Base-by-base conservation (phyloP, 2,329 filamentous ascomycete genomes). In the Penicillium fuscoglaucum region DNA sequence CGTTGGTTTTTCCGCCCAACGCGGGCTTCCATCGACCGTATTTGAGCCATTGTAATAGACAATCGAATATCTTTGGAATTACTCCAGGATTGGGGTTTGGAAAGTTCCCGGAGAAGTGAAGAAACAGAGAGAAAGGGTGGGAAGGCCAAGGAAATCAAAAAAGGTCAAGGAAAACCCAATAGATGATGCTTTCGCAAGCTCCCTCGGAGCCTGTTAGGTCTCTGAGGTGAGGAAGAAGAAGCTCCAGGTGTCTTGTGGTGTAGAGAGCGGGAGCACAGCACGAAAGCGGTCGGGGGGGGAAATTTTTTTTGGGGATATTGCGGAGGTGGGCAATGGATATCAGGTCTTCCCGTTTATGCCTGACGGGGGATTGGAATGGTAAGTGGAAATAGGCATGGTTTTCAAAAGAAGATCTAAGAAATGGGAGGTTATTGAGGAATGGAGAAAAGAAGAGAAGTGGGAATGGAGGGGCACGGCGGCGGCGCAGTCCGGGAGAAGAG, bases 1-100 rank as follows among this genome's bases (percentile, higher is more conserved):
- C 79, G 77, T 73, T 81, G 79, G 68, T 81, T 81, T 68, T 74
- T 78, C 61, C 76, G 73, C 52, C 79, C 79, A 58, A 73, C 76
- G 31, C 79, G 78, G 64, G 79, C 75, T 66, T 79, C 78, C 76
- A 80, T 80, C 51, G 75, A 74, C 53, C 75, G 75, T 59, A 69
- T 70, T 59, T 76, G 76, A 52, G 76, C 75, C 72, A 78, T 76
- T 72, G 69, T 68, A 33, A 66, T 60, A 45, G 55, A 45, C 57
- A 63, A 59, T 51, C 29, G 24, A 57, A 41, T 54, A 54, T 49
- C 49, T 41, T 57, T 40, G 54, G 58, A 46, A 55, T 47, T 44
- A 35, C 31, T 31, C 26, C 17, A 15, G 41, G 24, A 15, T 28
- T 52, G 29, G 29, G 21, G 43, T 12, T 17, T 51, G 46, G 31